Conservation (phyloP, 2,329 filamentous ascomycete genomes). For the Hymenoscyphus infarciens region DNA sequence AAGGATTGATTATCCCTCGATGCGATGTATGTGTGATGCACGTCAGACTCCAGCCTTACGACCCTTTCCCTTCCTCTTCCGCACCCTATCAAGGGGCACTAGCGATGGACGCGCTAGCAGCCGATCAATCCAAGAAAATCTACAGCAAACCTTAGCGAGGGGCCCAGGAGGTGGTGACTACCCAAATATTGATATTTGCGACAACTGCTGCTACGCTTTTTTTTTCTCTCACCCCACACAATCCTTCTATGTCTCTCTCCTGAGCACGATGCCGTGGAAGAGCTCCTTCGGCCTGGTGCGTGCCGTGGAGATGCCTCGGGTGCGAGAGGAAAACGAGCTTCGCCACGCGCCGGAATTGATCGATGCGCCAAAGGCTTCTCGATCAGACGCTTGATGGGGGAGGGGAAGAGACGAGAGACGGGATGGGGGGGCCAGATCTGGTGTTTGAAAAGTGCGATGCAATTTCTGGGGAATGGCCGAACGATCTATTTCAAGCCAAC, state of each 20-base stretch:
- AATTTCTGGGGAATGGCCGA: slow-evolving; percentile 10
- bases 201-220: not conserved
- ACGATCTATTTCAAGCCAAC: slow-evolving; percentile 6
- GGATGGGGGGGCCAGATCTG: slow-evolving; percentile 11
- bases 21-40: not conserved
- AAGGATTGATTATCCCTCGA: not conserved
- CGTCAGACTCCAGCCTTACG: slow-evolving; percentile 1
- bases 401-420: not conserved
- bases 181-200: not conserved
- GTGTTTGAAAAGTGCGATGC: not conserved
- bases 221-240: not conserved
- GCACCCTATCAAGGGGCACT: not conserved
- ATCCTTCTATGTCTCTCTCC: not conserved
- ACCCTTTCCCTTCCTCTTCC: not conserved
- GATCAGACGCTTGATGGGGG: not conserved
- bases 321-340: not conserved
- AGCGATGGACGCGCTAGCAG: slow-evolving; percentile 1
- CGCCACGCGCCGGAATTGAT: not conserved
- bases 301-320: not conserved
- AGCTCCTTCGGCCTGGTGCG: not conserved
- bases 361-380: not conserved
- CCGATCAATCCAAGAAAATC: not conserved
- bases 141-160: not conserved
- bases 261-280: not conserved
- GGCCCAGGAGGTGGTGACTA: not conserved